Conservation (phyloP, 164 flowering plant genomes). For the Warburgia ugandensis region DNA sequence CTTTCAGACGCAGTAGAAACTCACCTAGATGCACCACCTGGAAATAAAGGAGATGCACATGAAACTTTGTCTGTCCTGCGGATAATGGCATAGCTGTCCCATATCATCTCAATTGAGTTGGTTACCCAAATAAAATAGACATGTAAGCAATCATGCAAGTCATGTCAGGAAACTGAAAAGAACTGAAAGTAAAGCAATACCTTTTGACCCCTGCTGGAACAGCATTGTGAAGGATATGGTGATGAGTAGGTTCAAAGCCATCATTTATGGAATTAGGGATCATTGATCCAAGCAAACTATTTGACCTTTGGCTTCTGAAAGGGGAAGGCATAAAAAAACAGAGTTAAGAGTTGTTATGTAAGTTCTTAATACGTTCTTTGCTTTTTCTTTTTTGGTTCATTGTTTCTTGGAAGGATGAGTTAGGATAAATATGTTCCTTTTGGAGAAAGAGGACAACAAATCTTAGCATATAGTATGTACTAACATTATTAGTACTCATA, state of each 20-base stretch:
- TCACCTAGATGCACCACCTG: constrained; percentile 38
- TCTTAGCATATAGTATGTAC: no score
- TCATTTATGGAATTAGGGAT: constrained; percentile 62
- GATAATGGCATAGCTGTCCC: constrained; percentile 57
- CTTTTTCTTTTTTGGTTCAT: no score
- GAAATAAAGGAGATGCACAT: constrained; percentile 32
- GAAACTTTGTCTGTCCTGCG: constrained; percentile 44
- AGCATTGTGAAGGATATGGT: constrained; percentile 73
- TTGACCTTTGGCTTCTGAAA: constrained; percentile 49
- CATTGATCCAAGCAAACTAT: constrained; percentile 62
- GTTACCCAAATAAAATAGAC: neutral
- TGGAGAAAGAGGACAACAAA: neutral
- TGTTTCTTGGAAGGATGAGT: no score
- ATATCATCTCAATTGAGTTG: constrained; percentile 2
- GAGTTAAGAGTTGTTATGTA: neutral
- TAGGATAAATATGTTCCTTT: neutral
- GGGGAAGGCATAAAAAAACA: constrained; percentile 1
- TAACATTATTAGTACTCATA: no score
- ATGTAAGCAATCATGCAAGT: neutral
- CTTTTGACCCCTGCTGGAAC: constrained; percentile 76
- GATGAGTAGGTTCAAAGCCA: constrained; percentile 67
- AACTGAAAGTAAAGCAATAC: constrained; percentile 18
- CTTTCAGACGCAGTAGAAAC: constrained; percentile 8
- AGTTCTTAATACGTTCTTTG: no score
- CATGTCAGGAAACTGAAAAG: neutral